Evolutionary conservation across 495 filamentous ascomycete species (phyloP), one percentile per base, ranked within the genome.

Genomic region (Daldinia caldariorum): DNA sequence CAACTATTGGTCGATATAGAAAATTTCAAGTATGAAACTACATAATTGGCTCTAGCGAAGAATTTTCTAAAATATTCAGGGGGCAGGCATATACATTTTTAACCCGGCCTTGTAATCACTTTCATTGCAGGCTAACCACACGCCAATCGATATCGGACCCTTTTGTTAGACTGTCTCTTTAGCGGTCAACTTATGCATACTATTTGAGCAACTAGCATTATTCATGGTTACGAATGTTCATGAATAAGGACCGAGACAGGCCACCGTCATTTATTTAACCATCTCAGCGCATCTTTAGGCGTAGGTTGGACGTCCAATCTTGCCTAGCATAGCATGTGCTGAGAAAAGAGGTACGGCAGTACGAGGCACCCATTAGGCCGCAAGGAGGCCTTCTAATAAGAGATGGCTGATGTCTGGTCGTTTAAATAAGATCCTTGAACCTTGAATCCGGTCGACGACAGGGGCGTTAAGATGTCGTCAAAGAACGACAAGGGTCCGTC

Each of bases 371-470:
- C 38, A 50, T 72, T 61, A 62, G 70, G 61, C 65, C 65, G 65
- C 61, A 61, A 72, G 60, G 47, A 56, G 60, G 18, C 39, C 55
- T 57, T 72, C 69, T 58, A 64, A 65, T 63, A 64, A 68, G 61
- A 72, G 65, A 50, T 65, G 70, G 61, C 55, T 56, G 65, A 58
- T 63, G 58, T 69, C 64, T 73, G 66, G 70, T 73, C 70, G 69
- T 70, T 39, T 59, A 73, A 69, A 66, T 70, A 73, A 72, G 73
- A 75, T 65, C 73, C 73, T 73, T 75, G 73, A 75, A 73, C 73
- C 73, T 73, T 75, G 73, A 75, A 73, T 70, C 73, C 70, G 72
- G 73, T 62, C 58, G 60, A 70, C 63, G 59, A 66, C 66, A 70
- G 63, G 63, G 63, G 69, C 58, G 66, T 73, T 62, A 49, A 66